Percentiles rank a stretch among this genome's conserved stretches.
Conservation (phyloP, 1,139 yeast genomes). For the Kodamaea fungicola region DNA sequence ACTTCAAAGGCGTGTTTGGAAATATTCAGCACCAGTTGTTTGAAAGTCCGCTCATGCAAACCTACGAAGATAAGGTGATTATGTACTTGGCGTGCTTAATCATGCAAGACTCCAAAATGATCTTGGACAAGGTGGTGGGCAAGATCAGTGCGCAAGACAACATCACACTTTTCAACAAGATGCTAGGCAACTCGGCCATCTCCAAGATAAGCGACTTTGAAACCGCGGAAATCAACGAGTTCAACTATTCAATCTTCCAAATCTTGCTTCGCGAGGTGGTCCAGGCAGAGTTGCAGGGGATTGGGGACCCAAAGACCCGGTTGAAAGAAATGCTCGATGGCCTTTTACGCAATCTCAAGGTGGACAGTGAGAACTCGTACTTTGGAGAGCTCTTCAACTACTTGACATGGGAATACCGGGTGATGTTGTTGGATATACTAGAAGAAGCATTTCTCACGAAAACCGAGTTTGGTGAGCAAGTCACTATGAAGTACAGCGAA, state of each 20-base stretch:
- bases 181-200: conserved; percentile 4
- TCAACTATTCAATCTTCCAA: conserved; percentile 54
- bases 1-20: conserved; percentile 9
- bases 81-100: conserved; percentile 18
- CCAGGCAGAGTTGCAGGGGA: conserved; percentile 15
- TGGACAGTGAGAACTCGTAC: conserved; percentile 38
- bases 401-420: conserved; percentile 29
- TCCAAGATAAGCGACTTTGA: conserved; percentile 20
- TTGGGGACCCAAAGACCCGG: conserved; percentile 10
- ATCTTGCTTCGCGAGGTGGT: conserved; percentile 30
- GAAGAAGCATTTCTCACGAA: conserved; percentile 26
- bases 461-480: conserved; percentile 7
- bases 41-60: conserved; percentile 9
- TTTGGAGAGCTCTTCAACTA: conserved; percentile 41
- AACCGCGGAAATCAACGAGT: conserved; percentile 35
- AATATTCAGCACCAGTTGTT: conserved; percentile 11
- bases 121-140: conserved; percentile 22
- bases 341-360: conserved; percentile 44
- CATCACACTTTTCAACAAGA: conserved; percentile 21
- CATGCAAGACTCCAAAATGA: conserved; percentile 18
- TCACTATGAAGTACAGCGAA: conserved; percentile 1
- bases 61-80: conserved; percentile 5
- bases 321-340: conserved; percentile 29
- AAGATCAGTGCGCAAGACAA: conserved; percentile 19
- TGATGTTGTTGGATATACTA: conserved; percentile 24